Base-by-base conservation (phyloP, 2,329 filamentous ascomycete species). In the Ascochyta fabae region DNA sequence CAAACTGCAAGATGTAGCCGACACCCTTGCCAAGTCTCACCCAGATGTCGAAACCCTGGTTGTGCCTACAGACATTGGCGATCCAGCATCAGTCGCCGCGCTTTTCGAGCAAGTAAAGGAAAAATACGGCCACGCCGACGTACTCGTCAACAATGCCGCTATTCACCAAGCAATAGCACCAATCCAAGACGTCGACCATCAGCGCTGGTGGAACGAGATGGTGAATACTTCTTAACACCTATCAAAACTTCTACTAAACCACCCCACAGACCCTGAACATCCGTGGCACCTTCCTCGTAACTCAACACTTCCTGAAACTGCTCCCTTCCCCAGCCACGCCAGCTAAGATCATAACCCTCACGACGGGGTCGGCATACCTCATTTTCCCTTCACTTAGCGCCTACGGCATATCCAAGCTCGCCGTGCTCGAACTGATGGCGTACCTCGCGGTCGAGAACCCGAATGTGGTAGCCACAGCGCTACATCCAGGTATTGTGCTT, bases 231-330 rank as follows among this genome's bases (percentile, higher is more conserved):
- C 24, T 12, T 9, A 4, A 31, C 2, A 13, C 3, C 24, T 15
- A 24, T 16, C 16, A 35, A 16, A 16, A 16, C 16, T 16, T 16
- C 16, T 16, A 16, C 16, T 16, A 16, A 16, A 16, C 16, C 16
- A 16, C 16, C 16, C 16, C 16, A 16, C 16, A 77, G 75, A 70
- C 73, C 44, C 56, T 69, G 22, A 77, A 77, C 46, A 60, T 70
- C 34, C 65, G 66, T 38, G 76, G 73, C 34, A 72, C 67, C 0
- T 74, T 72, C 51, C 62, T 74, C 26, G 51, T 69, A 16, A 74
- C 68, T 4, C 68, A 72, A 41, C 59, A 59, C 2, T 77, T 77
- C 53, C 60, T 77, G 5, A 53, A 60, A 6, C 49, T 65, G 34
- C 51, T 69, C 15, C 56, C 63, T 27, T 58, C 57, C 2, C 41